Evolutionary conservation across 768 basidiomycete species (phyloP), one percentile per base, ranked within the genome.

Genomic region (Agaricus sinodeliciosus): DNA sequence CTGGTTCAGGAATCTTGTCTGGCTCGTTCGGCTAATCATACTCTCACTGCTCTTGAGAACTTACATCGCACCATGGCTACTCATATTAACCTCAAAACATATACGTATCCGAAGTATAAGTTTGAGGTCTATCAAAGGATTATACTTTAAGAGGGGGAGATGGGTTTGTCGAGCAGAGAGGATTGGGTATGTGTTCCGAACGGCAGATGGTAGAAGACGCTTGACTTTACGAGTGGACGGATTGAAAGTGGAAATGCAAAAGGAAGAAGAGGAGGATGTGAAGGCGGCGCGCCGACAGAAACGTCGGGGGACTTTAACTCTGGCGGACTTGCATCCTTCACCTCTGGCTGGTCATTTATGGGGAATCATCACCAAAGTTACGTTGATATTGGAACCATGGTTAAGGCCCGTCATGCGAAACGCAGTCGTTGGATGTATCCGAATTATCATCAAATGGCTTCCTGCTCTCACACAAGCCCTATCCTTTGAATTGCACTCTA

Each of bases 101-200:
- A 70, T 90, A 55, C 81, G 83, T 27, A 74, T 89, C 31, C 79
- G 82, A 37, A 88, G 84, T 63, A 76, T 90, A 51, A 90, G 88
- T 62, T 69, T 86, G 36, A 79, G 85, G 49, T 91, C 88, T 16
- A 80, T 91, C 55, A 83, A 87, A 49, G 88, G 88, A 31, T 69
- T 90, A 18, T 88, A 84, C 65, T 76, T 87, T 55, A 76, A 79
- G 43, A 72, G 70, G 27, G 82, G 82, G 26, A 67, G 63, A 45
- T 69, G 74, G 49, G 78, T 75, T 25, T 79, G 79, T 69, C 76
- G 73, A 27, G 73, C 85, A n/a, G 86, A 90, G 54, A 82, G 88
- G 49, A 78, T 91, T 43, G 78, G 82, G 47, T 87, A 82, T 65
- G 74, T 76, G 51, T 76, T 72, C 63, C 70, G 78, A 9, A 74